Percentiles rank a stretch among this genome's conserved stretches.
Evolutionary conservation across 2,329 filamentous ascomycete species (phyloP).

Genomic region (Sphaerulina populicola): DNA sequence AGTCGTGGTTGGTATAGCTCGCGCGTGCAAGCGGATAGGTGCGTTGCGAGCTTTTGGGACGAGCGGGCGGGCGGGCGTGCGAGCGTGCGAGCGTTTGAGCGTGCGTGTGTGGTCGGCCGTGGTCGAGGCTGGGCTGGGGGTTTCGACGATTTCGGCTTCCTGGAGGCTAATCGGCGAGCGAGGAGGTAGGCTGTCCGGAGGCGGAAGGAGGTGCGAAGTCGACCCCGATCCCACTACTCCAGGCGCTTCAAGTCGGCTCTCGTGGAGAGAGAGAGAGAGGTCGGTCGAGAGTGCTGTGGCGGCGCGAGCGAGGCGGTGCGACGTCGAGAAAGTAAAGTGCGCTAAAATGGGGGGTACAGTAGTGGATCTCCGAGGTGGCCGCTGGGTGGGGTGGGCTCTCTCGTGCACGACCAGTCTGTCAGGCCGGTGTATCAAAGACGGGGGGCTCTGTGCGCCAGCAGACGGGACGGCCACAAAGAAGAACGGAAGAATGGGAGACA

Average conservation of each 20-base stretch:
- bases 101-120: neutral
- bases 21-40: conserved; percentile 9
- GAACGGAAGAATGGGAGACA: neutral
- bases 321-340: conserved; percentile 14
- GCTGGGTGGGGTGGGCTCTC: neutral
- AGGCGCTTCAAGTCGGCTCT: conserved; percentile 2
- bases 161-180: neutral
- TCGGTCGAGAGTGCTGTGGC: neutral
- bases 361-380: neutral
- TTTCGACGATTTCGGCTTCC: neutral
- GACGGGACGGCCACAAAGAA: conserved; percentile 3
- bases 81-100: no score
- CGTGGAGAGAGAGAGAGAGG: neutral
- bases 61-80: neutral
- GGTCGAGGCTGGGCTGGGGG: neutral
- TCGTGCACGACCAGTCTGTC: conserved; percentile 14
- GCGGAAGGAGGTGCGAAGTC: neutral
- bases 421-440: conserved; percentile 9
- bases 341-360: conserved; percentile 10
- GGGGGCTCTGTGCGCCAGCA: conserved; percentile 8
- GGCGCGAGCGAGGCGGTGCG: conserved; percentile 11
- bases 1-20: conserved; percentile 8
- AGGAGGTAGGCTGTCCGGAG: neutral
- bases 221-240: neutral
- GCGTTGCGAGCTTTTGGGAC: conserved; percentile 2